phyloP scores from a whole-genome alignment of 768 basidiomycete genomes.

The Rhodotorula graminis region DNA sequence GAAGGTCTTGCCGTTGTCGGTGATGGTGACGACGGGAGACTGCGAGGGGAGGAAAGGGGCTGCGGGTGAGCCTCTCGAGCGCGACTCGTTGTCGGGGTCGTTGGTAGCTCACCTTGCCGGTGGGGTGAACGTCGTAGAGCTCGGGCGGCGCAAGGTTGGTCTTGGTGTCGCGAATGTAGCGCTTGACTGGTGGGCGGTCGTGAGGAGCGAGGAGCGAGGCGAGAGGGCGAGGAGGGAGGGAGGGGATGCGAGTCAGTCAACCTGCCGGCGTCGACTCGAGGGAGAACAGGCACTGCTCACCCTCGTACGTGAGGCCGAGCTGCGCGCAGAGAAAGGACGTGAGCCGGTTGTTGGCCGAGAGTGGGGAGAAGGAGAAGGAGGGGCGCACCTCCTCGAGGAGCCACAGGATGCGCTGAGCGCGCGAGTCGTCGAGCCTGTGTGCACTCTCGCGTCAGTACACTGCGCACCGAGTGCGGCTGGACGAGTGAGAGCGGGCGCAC shows the following conservation, averaged over 20 bases:
- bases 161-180: slow-evolving; percentile 25
- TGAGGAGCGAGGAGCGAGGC: background rate
- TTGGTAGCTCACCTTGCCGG: slow-evolving; percentile 18
- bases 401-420: slow-evolving; percentile 34
- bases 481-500: background rate
- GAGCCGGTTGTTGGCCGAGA: background rate
- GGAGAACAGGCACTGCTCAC: background rate
- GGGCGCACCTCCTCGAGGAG: slow-evolving; percentile 25
- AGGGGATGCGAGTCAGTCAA: background rate
- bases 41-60: background rate
- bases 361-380: background rate
- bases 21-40: slow-evolving; percentile 28
- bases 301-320: slow-evolving; percentile 29
- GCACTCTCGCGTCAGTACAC: background rate
- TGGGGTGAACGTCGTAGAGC: slow-evolving; percentile 18
- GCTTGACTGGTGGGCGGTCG: slow-evolving; percentile 18
- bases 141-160: slow-evolving; percentile 17
- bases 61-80: too few species aligned
- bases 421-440: slow-evolving; percentile 30
- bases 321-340: background rate
- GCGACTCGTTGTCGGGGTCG: background rate
- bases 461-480: too few species aligned
- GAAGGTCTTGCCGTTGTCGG: slow-evolving; percentile 8
- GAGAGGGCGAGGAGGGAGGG: background rate
- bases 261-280: background rate